A percentile compares a stretch with the other conserved stretches of the same genome.
These are phyloP conservation scores for Coemansia sp. DNA, from an alignment of 192 early-diverging fungal genomes.

Conservation along the genomic window DNA sequence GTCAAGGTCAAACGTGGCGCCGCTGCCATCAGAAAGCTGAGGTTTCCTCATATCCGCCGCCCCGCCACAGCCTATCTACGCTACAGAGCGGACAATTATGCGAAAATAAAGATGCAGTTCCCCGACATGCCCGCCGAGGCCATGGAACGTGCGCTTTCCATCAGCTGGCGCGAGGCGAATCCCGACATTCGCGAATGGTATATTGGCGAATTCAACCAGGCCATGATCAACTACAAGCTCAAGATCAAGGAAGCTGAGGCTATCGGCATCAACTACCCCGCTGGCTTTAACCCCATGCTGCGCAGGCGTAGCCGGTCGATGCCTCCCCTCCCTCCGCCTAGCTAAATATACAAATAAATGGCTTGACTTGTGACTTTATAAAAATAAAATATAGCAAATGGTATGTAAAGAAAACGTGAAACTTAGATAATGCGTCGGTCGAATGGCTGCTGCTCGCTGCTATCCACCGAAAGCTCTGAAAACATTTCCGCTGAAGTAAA, in stretches of 20 bases:
- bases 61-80: constrained; percentile 31
- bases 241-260: constrained; percentile 2
- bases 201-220: constrained; percentile 17
- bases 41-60: background rate
- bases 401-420: background rate
- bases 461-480: constrained; percentile 10
- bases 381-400: background rate
- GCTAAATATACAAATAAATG: background rate
- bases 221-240: constrained; percentile 20
- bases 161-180: constrained; percentile 30
- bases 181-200: constrained; percentile 16
- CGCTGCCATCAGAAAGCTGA: background rate
- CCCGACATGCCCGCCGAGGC: constrained; percentile 24
- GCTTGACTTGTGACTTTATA: background rate
- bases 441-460: background rate
- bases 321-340: background rate
- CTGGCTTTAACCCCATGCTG: background rate
- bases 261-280: background rate
- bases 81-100: constrained; percentile 26
- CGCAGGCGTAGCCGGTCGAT: background rate
- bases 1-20: constrained; percentile 2
- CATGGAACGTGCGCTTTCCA: constrained; percentile 28
- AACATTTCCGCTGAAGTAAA: constrained; percentile 2
- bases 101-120: constrained; percentile 8
- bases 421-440: constrained; percentile 17